Base-by-base conservation (phyloP, 495 filamentous ascomycete species). In the Chaetomium fimeti region DNA sequence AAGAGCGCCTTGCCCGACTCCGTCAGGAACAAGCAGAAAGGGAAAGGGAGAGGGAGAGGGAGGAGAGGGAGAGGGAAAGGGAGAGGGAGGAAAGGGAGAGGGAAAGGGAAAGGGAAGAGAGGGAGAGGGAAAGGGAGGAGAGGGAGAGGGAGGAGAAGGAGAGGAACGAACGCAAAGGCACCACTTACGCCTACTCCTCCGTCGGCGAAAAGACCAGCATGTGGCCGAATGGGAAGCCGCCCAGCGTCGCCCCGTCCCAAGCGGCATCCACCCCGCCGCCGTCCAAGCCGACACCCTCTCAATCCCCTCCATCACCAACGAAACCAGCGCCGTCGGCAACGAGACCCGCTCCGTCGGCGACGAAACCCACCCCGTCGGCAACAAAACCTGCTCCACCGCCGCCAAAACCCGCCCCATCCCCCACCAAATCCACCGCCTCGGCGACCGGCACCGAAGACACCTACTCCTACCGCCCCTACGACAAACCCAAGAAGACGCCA, bases 401-500 rank as follows among this genome's bases (percentile, higher is more conserved):
- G 12, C 56, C 63, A 3, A 60, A 51, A 24, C 72, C 66, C 16
- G 43, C 49, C 22, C 64, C 74, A 13, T 68, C 72, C 22, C 62
- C 74, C 22, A 75, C 76, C 29, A 75, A 67, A 55, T 65, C 74
- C 24, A n/a, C 70, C 7, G 27, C 67, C 63, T 87, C 88, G n/a
- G 79, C 82, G 27, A 72, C 72, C 61, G 82, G 84, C n/a, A 85
- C 85, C 20, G 86, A 85, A 57, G 88, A 88, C 63, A 81, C 82
- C 1, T 86, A 91, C 72, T 92, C 91, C 4, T 96, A 85, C 79
- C 86, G 90, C 18, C 91, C 92, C 4, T 94, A 95, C 77, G 90
- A 95, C 73, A 83, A 84, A 61, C 84, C 89, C 12, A 86, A 87
- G 72, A 85, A 81, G 58, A 74, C 62, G 16, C 68, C 74, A 2